phyloP scores from a whole-genome alignment of 352 stramenopile genomes.

The Aphanomyces stellatus region DNA sequence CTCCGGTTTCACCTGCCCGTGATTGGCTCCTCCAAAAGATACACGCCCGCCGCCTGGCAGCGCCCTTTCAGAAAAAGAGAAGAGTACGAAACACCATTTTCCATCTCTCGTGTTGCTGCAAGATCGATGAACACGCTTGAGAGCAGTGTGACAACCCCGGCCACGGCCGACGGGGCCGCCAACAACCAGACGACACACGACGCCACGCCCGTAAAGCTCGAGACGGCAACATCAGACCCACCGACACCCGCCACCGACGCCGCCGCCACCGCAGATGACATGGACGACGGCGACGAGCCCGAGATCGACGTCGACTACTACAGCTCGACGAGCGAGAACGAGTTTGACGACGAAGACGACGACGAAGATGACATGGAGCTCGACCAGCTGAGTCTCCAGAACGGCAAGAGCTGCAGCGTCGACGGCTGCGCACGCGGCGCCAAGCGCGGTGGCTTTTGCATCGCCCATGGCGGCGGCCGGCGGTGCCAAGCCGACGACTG shows the following conservation, averaged over 20 bases:
- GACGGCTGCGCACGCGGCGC: conserved; percentile 57
- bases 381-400: conserved; percentile 19
- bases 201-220: background rate
- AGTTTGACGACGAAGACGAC: conserved; percentile 13
- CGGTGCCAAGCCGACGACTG: conserved; percentile 42
- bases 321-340: conserved; percentile 10
- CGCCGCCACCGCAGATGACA: background rate
- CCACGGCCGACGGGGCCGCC: background rate
- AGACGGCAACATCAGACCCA: background rate
- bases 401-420: conserved; percentile 45
- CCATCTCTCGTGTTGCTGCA: conserved; percentile 1
- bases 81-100: background rate
- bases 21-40: conserved; percentile 4
- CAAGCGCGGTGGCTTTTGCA: conserved; percentile 78
- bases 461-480: conserved; percentile 62
- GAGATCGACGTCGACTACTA: conserved; percentile 20
- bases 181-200: background rate
- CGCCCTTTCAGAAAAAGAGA: background rate
- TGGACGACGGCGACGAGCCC: conserved; percentile 12
- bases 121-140: background rate
- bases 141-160: too few relatives aligned
- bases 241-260: background rate
- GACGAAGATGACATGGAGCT: conserved; percentile 7
- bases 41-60: background rate
- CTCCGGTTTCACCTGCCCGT: background rate